Conservation (phyloP, 2,329 filamentous ascomycete genomes). For the Aspergillus calidoustus region DNA sequence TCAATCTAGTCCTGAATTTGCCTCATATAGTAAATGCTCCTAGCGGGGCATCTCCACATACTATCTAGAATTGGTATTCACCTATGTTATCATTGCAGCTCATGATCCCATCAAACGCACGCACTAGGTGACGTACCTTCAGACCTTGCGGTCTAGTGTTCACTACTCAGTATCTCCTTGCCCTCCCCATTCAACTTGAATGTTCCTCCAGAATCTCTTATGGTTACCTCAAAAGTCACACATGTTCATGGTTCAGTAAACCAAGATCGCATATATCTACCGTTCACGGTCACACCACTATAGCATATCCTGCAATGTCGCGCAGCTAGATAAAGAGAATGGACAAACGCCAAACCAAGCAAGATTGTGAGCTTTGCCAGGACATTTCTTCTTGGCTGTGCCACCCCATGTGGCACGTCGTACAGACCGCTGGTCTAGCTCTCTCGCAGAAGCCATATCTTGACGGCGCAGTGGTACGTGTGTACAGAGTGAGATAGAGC, state of each 20-base stretch:
- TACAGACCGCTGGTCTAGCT: neutral
- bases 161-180: no score
- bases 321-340: neutral
- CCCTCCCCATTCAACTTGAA: no score
- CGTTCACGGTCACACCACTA: neutral
- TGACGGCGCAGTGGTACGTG: neutral
- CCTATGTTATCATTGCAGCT: no score
- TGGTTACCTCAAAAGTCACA: no score
- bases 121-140: no score
- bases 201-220: no score
- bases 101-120: no score
- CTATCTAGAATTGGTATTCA: neutral
- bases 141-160: no score
- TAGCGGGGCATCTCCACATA: neutral
- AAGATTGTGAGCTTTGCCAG: no score
- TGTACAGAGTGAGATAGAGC: neutral
- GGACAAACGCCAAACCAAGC: neutral
- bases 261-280: neutral
- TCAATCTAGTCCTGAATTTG: no score
- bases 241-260: neutral
- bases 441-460: neutral
- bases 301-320: neutral
- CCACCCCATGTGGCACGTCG: neutral
- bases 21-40: no score
- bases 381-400: neutral